These are phyloP conservation scores for Malus sylvestris DNA, from an alignment of 306 rosid genomes.

Conservation along the genomic window DNA sequence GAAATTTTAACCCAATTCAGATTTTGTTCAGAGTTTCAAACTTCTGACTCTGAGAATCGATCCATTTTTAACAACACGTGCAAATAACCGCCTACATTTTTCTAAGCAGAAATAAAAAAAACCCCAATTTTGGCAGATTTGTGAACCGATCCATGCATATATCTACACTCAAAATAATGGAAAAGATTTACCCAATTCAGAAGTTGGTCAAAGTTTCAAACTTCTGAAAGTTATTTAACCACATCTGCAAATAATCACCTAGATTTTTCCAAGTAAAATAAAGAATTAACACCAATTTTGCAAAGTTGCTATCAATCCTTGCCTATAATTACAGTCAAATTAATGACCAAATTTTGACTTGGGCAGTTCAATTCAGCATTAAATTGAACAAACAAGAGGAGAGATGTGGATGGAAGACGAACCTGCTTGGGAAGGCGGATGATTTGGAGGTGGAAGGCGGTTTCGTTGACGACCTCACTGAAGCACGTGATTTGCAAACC, in stretches of 20 bases:
- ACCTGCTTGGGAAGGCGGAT: slow-evolving; percentile 75
- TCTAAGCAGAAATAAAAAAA: too few relatives aligned
- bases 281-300: not conserved
- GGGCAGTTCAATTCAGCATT: not conserved
- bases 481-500: slow-evolving; percentile 51
- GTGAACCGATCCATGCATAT: slow-evolving; percentile 69
- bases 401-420: not conserved
- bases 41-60: not conserved
- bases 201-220: not conserved
- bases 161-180: not conserved
- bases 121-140: slow-evolving; percentile 62
- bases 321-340: too few relatives aligned
- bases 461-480: slow-evolving; percentile 60
- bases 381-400: not conserved
- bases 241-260: not conserved
- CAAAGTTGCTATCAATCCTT: too few relatives aligned
- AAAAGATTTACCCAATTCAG: not conserved
- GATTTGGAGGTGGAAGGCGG: slow-evolving; percentile 66
- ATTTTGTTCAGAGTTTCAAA: not conserved
- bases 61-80: not conserved
- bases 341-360: not conserved
- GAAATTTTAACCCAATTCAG: not conserved
- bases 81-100: too few relatives aligned
- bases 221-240: not conserved
- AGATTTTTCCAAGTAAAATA: not conserved